A percentile compares a stretch with the other conserved stretches of the same genome.
Evolutionary conservation across 192 early-diverging fungal genomes (phyloP).

Genomic region (Coemansia guatemalensis): DNA sequence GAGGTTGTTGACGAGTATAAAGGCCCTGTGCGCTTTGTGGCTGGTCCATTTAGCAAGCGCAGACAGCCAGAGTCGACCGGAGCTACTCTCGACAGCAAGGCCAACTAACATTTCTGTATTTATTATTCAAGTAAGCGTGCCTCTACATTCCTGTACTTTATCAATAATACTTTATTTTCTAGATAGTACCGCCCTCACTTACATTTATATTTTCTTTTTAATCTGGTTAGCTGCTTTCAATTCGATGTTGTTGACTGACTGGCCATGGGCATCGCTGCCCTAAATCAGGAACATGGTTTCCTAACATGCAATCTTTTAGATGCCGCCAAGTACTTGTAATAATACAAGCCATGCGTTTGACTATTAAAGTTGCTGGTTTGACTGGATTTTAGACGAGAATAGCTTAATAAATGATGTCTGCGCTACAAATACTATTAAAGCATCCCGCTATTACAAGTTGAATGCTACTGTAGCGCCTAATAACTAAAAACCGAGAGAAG

Average conservation of each 20-base stretch:
- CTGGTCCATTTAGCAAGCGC: constrained; percentile 8
- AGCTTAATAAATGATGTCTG: not conserved
- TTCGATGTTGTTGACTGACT: too few relatives aligned
- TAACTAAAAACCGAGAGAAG: not conserved
- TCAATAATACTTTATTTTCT: not conserved
- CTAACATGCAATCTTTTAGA: too few relatives aligned
- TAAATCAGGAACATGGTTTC: too few relatives aligned
- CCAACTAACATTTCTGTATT: not conserved
- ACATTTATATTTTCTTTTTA: too few relatives aligned
- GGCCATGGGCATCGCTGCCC: too few relatives aligned
- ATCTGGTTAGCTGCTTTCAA: too few relatives aligned
- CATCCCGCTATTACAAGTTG: not conserved
- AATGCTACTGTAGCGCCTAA: not conserved
- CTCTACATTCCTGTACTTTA: not conserved
- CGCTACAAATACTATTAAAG: not conserved
- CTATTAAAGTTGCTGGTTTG: constrained; percentile 1
- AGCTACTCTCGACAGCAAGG: not conserved
- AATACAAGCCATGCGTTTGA: not conserved
- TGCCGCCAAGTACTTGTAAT: not conserved
- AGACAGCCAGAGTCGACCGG: not conserved
- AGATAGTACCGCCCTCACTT: too few relatives aligned
- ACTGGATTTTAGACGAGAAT: not conserved
- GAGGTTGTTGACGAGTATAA: constrained; percentile 47
- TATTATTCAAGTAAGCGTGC: not conserved
- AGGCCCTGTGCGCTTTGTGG: constrained; percentile 33